Evolutionary conservation across 495 filamentous ascomycete genomes (phyloP), one percentile per base, ranked within the genome.

Genomic region (Lepidopterella palustris): DNA sequence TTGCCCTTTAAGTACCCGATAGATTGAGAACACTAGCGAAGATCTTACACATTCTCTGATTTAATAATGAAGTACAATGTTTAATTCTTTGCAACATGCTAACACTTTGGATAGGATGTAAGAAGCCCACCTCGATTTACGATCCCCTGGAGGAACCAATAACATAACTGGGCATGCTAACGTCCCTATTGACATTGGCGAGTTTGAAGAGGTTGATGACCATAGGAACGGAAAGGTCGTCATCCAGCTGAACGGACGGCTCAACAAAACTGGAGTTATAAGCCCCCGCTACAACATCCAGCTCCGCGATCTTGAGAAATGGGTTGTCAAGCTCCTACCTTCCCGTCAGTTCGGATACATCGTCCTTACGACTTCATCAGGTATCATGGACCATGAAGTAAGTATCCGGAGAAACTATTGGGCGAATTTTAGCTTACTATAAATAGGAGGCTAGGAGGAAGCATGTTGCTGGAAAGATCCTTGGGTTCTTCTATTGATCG

Each of bases 301-400:
- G 77, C 90, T 98, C 72, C 80, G 81, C 73, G 95, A 97, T 73
- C 84, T 98, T 73, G 93, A 76, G 86, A 96, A 96, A 80, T 98
- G 93, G 93, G 88, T 97, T 72, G 88, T 92, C 73, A 95, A 96
- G 86, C 88, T 98, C 65, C 82, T 97, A 45, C 93, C 93, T 60
- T 90, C 93, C 59, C 93, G 93, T 96, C 93, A 98, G 79, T 97
- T 98, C 84, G 93, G 93, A 70, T 97, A 87, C 82, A 90, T 98
- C 73, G 90, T 98, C 78, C 86, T 97, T 72, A 98, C 93, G 73
- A 98, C 93, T 77, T 95, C 90, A 56, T 89, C 93, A 58, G 95
- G 93, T 74, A 97, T 98, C 76, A 97, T 98, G 92, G 93, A 98
- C 81, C 93, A 98, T 78, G 93, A 97, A 82, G n/a, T n/a, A n/a